Conservation (phyloP, 2,329 filamentous ascomycete species). For the Botrytis tulipae region DNA sequence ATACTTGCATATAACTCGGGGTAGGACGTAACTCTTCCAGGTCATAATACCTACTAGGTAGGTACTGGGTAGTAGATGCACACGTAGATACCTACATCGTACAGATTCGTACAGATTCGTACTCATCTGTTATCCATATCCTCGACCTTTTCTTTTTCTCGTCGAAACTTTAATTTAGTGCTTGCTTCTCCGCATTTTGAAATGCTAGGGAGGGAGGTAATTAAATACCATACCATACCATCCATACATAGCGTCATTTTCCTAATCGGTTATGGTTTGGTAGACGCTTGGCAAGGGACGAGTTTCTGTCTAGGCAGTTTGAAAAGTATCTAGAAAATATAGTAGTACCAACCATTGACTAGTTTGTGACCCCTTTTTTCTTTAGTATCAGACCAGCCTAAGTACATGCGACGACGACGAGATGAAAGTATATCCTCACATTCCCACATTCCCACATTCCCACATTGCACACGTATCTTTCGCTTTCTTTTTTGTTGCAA, state of each 20-base stretch:
- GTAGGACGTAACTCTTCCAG: neutral
- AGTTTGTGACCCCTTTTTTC: neutral
- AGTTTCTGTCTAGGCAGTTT: neutral
- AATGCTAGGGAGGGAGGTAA: neutral
- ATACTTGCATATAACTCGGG: conserved; percentile 1
- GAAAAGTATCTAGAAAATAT: neutral
- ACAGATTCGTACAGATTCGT: neutral
- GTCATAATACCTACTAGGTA: neutral
- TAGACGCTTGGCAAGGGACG: neutral
- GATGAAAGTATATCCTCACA: conserved; percentile 1
- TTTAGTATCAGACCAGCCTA: neutral
- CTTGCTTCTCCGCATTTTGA: conserved; percentile 15
- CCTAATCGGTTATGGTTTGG: neutral
- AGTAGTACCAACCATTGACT: neutral
- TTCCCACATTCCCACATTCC: neutral
- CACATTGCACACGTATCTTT: neutral
- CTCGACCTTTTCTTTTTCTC: neutral
- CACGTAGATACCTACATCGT: neutral
- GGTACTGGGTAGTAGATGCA: neutral
- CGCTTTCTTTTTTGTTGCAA: neutral
- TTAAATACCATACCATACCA: neutral
- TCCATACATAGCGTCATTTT: neutral
- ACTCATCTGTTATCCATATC: neutral
- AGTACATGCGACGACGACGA: neutral
- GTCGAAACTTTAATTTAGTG: neutral